Evolutionary conservation across 192 early-diverging fungal species (phyloP).

Genomic region (Gaertneriomyces semiglobifer): DNA sequence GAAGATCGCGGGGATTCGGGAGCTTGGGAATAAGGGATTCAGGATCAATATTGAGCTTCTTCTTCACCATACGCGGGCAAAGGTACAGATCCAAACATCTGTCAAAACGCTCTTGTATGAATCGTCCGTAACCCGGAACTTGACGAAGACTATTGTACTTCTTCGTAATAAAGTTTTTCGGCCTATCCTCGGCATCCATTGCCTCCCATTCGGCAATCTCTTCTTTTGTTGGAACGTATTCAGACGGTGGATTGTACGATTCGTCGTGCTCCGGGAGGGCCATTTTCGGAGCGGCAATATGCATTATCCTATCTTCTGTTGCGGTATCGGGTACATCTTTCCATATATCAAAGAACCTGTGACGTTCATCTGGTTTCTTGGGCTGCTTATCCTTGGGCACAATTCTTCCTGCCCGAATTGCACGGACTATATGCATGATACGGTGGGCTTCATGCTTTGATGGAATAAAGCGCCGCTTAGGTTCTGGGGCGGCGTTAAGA

Average conservation of each 20-base stretch:
- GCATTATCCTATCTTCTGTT: constrained; percentile 64
- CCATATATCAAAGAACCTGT: constrained; percentile 84
- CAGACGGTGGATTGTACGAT: constrained; percentile 95
- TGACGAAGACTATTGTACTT: constrained; percentile 70
- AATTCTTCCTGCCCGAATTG: constrained; percentile 85
- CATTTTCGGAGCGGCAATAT: constrained; percentile 88
- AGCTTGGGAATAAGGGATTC: constrained; percentile 94
- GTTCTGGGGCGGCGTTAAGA: constrained; percentile 84
- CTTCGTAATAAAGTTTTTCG: constrained; percentile 60
- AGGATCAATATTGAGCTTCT: constrained; percentile 81
- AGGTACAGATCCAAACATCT: constrained; percentile 96
- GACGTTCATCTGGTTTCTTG: constrained; percentile 28
- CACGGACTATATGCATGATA: constrained; percentile 97
- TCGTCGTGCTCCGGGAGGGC: constrained; percentile 83
- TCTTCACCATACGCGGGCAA: constrained; percentile 84
- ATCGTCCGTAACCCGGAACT: constrained; percentile 84
- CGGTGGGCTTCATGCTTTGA: constrained; percentile 91
- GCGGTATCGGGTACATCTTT: constrained; percentile 38
- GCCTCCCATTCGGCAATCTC: constrained; percentile 79
- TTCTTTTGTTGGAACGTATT: constrained; percentile 82
- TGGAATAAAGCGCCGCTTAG: constrained; percentile 92
- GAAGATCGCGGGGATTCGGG: constrained; percentile 89
- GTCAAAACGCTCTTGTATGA: constrained; percentile 94
- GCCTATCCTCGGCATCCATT: constrained; percentile 73
- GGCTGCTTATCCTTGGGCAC: constrained; percentile 52